These are phyloP conservation scores for Russula virescens DNA, from an alignment of 768 basidiomycete species.

Conservation along the genomic window DNA sequence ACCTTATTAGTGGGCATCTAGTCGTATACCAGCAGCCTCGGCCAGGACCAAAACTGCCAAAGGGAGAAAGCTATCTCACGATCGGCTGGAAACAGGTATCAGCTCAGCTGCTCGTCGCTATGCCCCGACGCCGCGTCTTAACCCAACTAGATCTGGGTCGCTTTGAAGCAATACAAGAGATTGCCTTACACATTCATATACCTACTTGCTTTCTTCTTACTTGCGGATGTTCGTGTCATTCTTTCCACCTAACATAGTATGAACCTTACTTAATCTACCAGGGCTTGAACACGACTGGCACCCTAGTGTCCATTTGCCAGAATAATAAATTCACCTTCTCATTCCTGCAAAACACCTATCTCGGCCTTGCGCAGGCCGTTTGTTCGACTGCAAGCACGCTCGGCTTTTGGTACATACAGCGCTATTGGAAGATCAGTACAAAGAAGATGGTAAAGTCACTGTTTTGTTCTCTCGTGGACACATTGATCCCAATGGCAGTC, in stretches of 20 bases:
- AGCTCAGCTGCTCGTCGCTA: no score
- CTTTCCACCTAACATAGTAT: not conserved
- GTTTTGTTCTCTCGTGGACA: constrained; percentile 4
- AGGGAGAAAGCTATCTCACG: constrained; percentile 68
- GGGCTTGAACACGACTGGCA: constrained; percentile 78
- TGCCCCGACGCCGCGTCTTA: not conserved
- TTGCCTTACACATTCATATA: constrained; percentile 82
- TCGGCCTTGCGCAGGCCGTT: constrained; percentile 68
- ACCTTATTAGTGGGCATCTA: constrained; percentile 27
- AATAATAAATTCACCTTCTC: constrained; percentile 78
- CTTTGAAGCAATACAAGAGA: constrained; percentile 66
- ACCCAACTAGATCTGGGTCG: constrained; percentile 60
- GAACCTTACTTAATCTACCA: constrained; percentile 27
- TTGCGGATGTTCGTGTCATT: constrained; percentile 56
- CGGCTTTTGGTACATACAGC: constrained; percentile 81
- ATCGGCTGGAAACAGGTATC: constrained; percentile 83
- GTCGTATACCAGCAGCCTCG: constrained; percentile 84
- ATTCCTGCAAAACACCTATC: constrained; percentile 75
- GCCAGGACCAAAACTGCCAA: constrained; percentile 72
- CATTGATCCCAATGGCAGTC: not conserved
- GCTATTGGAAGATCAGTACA: constrained; percentile 69
- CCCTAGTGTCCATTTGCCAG: constrained; percentile 69
- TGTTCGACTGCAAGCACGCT: constrained; percentile 66
- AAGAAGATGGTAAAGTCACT: constrained; percentile 56
- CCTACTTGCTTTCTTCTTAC: constrained; percentile 68